Evolutionary conservation across 2,329 filamentous ascomycete species (phyloP).

Genomic region (Dactylellina haptotyla): DNA sequence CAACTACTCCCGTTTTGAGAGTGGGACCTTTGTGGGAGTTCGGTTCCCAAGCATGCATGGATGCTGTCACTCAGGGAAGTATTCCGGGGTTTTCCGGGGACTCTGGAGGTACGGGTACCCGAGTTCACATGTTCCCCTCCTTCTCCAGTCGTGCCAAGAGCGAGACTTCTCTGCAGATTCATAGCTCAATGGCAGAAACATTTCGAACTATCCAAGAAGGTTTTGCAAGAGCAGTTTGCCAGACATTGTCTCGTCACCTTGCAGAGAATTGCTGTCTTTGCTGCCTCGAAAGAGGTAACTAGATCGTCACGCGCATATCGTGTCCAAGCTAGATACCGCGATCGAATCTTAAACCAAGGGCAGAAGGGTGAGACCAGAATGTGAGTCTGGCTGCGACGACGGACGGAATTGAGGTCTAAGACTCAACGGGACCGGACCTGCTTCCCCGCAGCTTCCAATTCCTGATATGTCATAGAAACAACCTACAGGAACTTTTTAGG

Average conservation of each 20-base stretch:
- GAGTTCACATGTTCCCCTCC: background rate
- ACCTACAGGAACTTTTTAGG: slow-evolving; percentile 1
- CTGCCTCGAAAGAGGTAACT: slow-evolving; percentile 21
- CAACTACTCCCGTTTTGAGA: slow-evolving; percentile 3
- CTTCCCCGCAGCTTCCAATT: slow-evolving; percentile 3
- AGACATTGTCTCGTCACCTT: slow-evolving; percentile 38
- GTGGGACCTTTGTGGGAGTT: slow-evolving; percentile 28
- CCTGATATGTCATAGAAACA: slow-evolving; percentile 11
- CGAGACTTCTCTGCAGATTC: background rate
- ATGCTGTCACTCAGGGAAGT: slow-evolving; percentile 9
- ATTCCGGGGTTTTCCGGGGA: background rate
- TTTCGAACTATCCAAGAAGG: background rate
- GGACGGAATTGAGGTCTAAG: background rate
- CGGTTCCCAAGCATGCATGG: slow-evolving; percentile 1
- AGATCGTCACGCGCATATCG: background rate
- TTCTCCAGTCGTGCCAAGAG: background rate
- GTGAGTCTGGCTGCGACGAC: slow-evolving; percentile 21
- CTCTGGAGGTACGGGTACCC: slow-evolving; percentile 23
- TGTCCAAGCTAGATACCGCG: slow-evolving; percentile 1
- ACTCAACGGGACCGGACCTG: slow-evolving; percentile 5
- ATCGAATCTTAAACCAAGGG: background rate
- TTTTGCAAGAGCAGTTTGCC: background rate
- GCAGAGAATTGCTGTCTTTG: slow-evolving; percentile 25
- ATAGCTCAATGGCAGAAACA: background rate
- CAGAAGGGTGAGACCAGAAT: slow-evolving; percentile 1